These are phyloP conservation scores for Kurtzmaniella quercitrusa DNA, from an alignment of 1,139 yeast genomes.

Conservation along the genomic window DNA sequence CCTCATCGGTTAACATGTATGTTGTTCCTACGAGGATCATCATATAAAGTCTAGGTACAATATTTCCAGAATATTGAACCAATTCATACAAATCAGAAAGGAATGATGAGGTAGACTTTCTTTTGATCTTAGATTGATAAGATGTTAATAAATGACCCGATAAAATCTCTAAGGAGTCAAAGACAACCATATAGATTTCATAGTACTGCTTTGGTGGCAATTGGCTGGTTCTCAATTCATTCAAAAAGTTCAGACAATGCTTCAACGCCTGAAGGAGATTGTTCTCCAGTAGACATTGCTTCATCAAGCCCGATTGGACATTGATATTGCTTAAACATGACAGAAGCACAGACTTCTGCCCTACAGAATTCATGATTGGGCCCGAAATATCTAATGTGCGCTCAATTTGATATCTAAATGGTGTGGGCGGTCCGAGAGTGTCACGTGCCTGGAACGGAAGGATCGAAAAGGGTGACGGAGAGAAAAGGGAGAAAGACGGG, in stretches of 20 bases:
- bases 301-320: slow-evolving; percentile 74
- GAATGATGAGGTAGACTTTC: slow-evolving; percentile 31
- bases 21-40: slow-evolving; percentile 96
- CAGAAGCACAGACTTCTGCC: slow-evolving; percentile 31
- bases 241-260: slow-evolving; percentile 78
- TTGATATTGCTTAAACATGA: slow-evolving; percentile 55
- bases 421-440: too few relatives aligned
- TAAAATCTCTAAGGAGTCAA: slow-evolving; percentile 75
- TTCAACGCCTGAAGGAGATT: slow-evolving; percentile 80
- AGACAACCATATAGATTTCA: slow-evolving; percentile 81
- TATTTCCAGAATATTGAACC: slow-evolving; percentile 93
- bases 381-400: too few relatives aligned
- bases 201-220: slow-evolving; percentile 90
- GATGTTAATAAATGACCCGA: slow-evolving; percentile 62
- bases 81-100: slow-evolving; percentile 88
- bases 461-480: neutral
- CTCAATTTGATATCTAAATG: too few relatives aligned
- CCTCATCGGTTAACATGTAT: slow-evolving; percentile 71
- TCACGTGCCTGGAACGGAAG: too few relatives aligned
- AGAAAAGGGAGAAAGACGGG: neutral
- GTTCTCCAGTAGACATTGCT: slow-evolving; percentile 70
- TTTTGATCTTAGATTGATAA: slow-evolving; percentile 43
- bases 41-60: slow-evolving; percentile 84
- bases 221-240: slow-evolving; percentile 73
- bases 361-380: slow-evolving; percentile 9